Base-by-base conservation (phyloP, 768 basidiomycete species). In the Inosperma sp. region DNA sequence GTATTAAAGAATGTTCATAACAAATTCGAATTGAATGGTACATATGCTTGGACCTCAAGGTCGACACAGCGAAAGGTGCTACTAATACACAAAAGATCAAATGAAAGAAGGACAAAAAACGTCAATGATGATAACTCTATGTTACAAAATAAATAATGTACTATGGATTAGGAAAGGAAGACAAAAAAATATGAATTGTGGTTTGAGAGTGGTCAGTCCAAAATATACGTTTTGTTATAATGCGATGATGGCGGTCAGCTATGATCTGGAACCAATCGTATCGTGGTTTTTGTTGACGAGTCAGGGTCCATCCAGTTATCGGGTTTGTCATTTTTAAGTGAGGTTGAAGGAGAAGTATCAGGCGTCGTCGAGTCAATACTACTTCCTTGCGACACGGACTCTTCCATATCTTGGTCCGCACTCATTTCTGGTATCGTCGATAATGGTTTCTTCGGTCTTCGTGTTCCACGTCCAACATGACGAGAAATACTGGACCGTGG, bases 391-490 rank as follows among this genome's bases (percentile, higher is more conserved):
- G 44, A 46, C 25, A n/a, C 13, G 6, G 35, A 48, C 5, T 48
- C 46, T 47, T 34, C 45, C 5, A 17, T 26, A 13, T 39, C 50
- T 45, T 44, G 33, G 14, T 51, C 50, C 27, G 14, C 49, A 13
- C 42, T 51, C 17, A 42, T 13, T 25, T 51, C 50, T 12, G 50
- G 50, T 21, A 51, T 51, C 16, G 50, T 44, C 23, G 30, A 43
- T 42, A 51, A 30, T 12, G 50, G 21, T 48, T 48, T 48, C 33
- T 51, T 51, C 16, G 17, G 16, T 12, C 31, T n/a, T 8, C 43
- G 17, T n/a, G 19, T 27, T 33, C 33, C 19, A 8, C n/a, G 49
- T 14, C 16, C 9, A 17, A 7, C 34, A 34, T 2, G 41, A 42
- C 7, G 33, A 26, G n/a, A 40, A 19, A 8, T 13, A 4, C 2